A percentile compares a stretch with the other conserved stretches of the same genome.
phyloP scores from a whole-genome alignment of 2,329 filamentous ascomycete genomes.

The Cercospora brassicicola region DNA sequence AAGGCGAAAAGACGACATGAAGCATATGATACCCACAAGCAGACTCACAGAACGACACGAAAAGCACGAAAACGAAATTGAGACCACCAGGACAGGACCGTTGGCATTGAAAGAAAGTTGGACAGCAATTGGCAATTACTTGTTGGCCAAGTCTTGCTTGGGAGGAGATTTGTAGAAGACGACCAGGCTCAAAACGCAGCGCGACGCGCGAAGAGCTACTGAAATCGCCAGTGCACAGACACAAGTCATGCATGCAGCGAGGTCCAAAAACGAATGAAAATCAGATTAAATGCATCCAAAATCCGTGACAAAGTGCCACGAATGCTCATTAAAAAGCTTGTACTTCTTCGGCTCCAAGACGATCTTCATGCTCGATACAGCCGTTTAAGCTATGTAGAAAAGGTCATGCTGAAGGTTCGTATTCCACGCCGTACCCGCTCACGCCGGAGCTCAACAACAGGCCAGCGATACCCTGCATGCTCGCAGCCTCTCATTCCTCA shows the following conservation, averaged over 20 bases:
- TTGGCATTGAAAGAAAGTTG: neutral
- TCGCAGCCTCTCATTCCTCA: neutral
- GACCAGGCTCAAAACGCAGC: neutral
- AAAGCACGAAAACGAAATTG: neutral
- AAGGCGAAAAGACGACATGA: neutral
- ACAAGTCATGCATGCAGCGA: neutral
- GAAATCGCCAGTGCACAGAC: neutral
- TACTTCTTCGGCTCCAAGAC: neutral
- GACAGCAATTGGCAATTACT: neutral
- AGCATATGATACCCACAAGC: neutral
- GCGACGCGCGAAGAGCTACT: neutral
- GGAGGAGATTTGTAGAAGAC: neutral
- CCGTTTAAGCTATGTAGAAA: neutral
- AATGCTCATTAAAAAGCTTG: neutral
- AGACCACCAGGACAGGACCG: neutral
- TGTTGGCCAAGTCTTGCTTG: neutral
- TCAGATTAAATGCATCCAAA: neutral
- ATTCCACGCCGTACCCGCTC: neutral
- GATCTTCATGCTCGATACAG: neutral
- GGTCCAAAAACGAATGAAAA: neutral
- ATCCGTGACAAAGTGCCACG: neutral
- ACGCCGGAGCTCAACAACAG: neutral
- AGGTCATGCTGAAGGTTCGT: neutral
- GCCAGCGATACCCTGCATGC: neutral
- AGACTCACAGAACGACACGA: neutral